Percentiles rank a stretch among this genome's conserved stretches.
Conservation (phyloP, 2,329 filamentous ascomycete genomes). For the Cladosporium halotolerans region DNA sequence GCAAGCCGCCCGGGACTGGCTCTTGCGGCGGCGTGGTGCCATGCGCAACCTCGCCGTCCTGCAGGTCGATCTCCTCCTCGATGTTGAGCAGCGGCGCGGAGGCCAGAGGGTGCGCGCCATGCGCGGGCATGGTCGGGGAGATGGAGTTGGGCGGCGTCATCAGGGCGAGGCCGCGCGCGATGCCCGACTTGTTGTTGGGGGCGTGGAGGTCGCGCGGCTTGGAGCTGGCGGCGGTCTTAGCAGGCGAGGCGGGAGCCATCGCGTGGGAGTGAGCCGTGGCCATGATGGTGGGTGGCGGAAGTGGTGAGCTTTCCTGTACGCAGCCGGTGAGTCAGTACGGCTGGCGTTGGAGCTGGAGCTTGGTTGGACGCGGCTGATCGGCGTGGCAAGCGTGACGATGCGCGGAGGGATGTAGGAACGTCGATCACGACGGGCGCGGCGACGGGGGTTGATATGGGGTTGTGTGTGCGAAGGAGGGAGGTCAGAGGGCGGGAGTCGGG, state of each 20-base stretch:
- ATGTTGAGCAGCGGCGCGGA: constrained; percentile 47
- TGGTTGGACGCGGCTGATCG: constrained; percentile 4
- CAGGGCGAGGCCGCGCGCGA: constrained; percentile 46
- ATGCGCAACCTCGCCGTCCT: constrained; percentile 56
- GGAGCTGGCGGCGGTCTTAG: constrained; percentile 25
- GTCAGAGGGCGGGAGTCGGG: background rate
- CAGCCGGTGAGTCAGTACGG: constrained; percentile 19
- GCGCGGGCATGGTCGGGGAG: constrained; percentile 77
- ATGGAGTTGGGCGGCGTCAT: constrained; percentile 94
- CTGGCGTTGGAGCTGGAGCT: background rate
- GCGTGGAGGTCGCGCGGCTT: constrained; percentile 19
- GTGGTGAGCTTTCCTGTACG: constrained; percentile 30
- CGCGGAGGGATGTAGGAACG: background rate
- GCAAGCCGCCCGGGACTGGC: constrained; percentile 26
- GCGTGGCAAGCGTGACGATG: background rate
- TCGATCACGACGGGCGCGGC: background rate
- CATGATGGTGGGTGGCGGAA: constrained; percentile 23
- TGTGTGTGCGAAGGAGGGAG: background rate
- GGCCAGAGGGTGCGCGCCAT: constrained; percentile 57
- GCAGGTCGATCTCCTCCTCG: constrained; percentile 76
- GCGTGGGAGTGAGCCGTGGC: constrained; percentile 26
- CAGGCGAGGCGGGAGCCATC: constrained; percentile 30
- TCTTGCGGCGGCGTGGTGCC: constrained; percentile 19
- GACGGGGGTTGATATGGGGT: background rate
- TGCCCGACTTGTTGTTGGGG: constrained; percentile 19